These are phyloP conservation scores for Trifolium repens DNA, from an alignment of 306 rosid species.

Conservation along the genomic window DNA sequence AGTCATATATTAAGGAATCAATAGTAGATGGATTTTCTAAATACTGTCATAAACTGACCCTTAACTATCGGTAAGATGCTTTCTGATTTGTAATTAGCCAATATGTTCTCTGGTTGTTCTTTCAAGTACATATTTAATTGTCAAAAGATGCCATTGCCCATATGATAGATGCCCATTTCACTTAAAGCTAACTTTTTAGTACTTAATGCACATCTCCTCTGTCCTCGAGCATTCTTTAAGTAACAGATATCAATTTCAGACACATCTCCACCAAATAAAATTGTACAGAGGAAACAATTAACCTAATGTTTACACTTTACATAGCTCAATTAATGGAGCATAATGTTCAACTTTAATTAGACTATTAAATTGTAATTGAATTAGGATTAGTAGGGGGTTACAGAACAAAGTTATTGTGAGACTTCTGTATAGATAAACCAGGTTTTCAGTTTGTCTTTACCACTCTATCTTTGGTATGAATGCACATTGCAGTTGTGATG, in stretches of 20 bases:
- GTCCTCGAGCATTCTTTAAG: neutral
- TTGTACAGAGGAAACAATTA: neutral
- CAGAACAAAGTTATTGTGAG: neutral
- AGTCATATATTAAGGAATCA: constrained; percentile 5
- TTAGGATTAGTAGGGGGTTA: neutral
- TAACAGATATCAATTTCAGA: neutral
- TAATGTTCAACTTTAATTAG: neutral
- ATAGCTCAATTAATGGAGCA: neutral
- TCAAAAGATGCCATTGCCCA: constrained; percentile 11
- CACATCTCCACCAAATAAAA: constrained; percentile 12
- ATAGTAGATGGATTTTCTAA: constrained; percentile 1
- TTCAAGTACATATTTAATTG: neutral
- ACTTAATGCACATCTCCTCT: neutral
- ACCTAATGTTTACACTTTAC: constrained; percentile 1
- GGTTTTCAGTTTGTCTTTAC: neutral
- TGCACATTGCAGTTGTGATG: constrained; percentile 9
- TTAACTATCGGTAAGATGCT: constrained; percentile 17
- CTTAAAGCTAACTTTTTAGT: neutral
- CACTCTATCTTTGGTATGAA: neutral
- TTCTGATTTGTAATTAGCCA: constrained; percentile 4
- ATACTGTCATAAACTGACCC: neutral
- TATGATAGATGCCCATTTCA: neutral
- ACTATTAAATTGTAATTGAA: constrained; percentile 5
- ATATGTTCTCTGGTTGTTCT: constrained; percentile 4
- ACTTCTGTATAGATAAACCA: neutral